Evolutionary conservation across 345 rosid species (phyloP), one percentile per base, ranked within the genome.

Genomic region (Salix udensis): DNA sequence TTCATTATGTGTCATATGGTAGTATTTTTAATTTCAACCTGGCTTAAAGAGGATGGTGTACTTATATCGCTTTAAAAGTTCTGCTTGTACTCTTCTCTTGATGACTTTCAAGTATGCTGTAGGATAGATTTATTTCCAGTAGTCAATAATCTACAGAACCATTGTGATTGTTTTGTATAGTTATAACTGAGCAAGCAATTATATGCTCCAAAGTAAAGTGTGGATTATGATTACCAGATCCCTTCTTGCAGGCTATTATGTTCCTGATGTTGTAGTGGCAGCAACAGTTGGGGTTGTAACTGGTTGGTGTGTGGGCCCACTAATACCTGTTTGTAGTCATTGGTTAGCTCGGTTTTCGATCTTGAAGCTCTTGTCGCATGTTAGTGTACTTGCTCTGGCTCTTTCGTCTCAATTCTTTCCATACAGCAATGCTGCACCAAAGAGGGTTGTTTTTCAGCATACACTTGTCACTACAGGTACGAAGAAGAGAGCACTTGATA

Each of bases 381-480:
- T 92, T 77, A 86, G 81, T 48, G 85, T 96, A 76, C 83, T 93
- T 78, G 87, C 88, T 78, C 70, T 96, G 88, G 99, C 99, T 9
- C 74, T 96, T 58, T 87, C 99, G 19, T 92, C 97, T 12, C 98
- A 87, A 80, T 85, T 93, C 79, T 96, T 96, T 84, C 99, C 99
- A 23, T 96, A 96, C 81, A 91, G 96, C 85, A 87, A 74, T 23
- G 86, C 81, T 76, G 98, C 99, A 55, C 98, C 96, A 10, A 96
- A 96, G 89, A 93, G 97, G 85, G 88, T 91, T 81, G 82, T 96
- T 78, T 82, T 96, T 74, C 98, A 96, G 85, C 93, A 96, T 67
- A 89, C 99, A 30, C 71, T 87, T 75, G 39, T 86, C 69, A 91
- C 97, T 74, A 44, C 84, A 7, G 99, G 99, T 96, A 93, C 74